These are phyloP conservation scores for Cardiospermum halicacabum DNA, from an alignment of 345 rosid species.

Conservation along the genomic window DNA sequence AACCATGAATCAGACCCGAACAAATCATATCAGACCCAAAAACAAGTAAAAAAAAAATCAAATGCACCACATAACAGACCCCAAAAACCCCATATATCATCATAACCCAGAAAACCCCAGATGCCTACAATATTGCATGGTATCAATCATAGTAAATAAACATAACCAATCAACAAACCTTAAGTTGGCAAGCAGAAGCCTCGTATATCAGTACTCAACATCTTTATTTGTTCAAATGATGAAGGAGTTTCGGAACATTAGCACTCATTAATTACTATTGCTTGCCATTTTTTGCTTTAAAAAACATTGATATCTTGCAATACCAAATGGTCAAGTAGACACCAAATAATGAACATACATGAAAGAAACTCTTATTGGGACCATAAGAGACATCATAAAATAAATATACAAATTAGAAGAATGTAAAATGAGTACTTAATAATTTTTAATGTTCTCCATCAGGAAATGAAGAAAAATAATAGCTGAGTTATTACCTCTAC, in stretches of 20 bases:
- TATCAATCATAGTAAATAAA: too few species aligned
- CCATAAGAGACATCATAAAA: not conserved
- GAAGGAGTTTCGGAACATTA: constrained; percentile 23
- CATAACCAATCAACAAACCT: too few species aligned
- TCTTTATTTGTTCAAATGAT: constrained; percentile 33
- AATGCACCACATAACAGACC: too few species aligned
- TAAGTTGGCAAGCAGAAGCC: constrained; percentile 45
- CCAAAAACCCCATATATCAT: too few species aligned
- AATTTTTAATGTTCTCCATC: not conserved
- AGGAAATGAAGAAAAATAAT: constrained; percentile 5
- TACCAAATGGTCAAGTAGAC: constrained; percentile 12
- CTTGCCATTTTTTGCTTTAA: constrained; percentile 38
- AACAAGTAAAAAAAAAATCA: too few species aligned
- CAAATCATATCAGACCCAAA: too few species aligned
- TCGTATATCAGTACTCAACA: constrained; percentile 29
- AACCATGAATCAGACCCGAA: too few species aligned
- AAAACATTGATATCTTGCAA: constrained; percentile 43
- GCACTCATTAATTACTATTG: constrained; percentile 47
- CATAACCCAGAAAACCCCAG: too few species aligned
- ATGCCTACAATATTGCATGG: too few species aligned
- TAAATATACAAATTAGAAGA: not conserved
- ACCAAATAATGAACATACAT: not conserved
- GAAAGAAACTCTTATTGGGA: too few species aligned
- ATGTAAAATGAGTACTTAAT: not conserved
- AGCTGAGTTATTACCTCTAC: constrained; percentile 34